These are phyloP conservation scores for Xylariaceae sp. DNA, from an alignment of 2,329 filamentous ascomycete species.

Conservation along the genomic window DNA sequence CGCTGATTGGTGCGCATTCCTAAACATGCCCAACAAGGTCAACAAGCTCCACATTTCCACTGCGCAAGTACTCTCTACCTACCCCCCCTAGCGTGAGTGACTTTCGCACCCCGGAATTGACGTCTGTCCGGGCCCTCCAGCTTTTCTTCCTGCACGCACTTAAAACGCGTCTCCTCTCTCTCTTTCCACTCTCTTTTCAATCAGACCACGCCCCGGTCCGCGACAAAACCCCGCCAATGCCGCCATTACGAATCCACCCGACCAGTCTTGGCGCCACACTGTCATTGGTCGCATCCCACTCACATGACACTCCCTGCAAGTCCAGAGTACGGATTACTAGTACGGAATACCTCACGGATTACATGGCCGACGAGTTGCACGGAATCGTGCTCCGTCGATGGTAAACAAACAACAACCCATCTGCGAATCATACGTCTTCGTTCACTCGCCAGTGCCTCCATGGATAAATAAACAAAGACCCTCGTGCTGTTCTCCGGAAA, in stretches of 20 bases:
- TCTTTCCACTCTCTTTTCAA: constrained; percentile 8
- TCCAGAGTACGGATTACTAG: not conserved
- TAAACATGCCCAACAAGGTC: not conserved
- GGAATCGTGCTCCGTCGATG: too few relatives aligned
- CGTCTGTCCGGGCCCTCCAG: not conserved
- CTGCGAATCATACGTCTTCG: too few relatives aligned
- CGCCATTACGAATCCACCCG: not conserved
- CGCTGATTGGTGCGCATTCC: constrained; percentile 16
- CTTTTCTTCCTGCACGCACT: constrained; percentile 18
- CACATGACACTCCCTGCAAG: constrained; percentile 16
- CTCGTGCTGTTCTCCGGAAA: too few relatives aligned
- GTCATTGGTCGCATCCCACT: constrained; percentile 13
- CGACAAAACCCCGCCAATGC: constrained; percentile 14
- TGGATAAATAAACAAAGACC: too few relatives aligned
- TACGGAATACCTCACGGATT: not conserved
- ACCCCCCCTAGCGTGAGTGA: not conserved
- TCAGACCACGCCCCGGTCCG: constrained; percentile 18
- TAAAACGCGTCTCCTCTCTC: not conserved
- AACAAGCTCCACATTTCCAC: not conserved
- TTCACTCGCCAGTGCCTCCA: too few relatives aligned
- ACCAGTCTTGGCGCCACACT: constrained; percentile 12
- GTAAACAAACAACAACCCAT: not conserved
- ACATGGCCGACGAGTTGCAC: too few relatives aligned
- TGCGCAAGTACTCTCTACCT: not conserved
- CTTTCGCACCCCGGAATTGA: not conserved